Conservation (phyloP, 2,329 filamentous ascomycete species). For the Aspergillus neoniger region DNA sequence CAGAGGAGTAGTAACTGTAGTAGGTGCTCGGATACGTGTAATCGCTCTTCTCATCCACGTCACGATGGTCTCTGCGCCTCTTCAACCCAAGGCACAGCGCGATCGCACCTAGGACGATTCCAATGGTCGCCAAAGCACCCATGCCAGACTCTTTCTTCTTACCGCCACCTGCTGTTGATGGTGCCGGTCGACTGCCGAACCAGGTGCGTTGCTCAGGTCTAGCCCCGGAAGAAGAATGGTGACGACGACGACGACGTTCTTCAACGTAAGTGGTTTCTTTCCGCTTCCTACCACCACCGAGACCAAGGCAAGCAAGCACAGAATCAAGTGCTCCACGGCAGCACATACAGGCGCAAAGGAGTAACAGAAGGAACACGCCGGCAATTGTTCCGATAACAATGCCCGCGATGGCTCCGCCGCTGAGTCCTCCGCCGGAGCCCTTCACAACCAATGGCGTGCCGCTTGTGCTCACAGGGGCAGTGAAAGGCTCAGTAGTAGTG, state of each 20-base stretch:
- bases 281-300: constrained; percentile 35
- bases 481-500: constrained; percentile 49
- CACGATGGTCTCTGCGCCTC: constrained; percentile 37
- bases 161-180: constrained; percentile 25
- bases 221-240: constrained; percentile 27
- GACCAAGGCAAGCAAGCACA: constrained; percentile 46
- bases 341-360: constrained; percentile 49
- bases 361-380: constrained; percentile 47
- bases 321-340: constrained; percentile 44
- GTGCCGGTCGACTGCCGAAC: constrained; percentile 45
- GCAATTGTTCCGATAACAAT: constrained; percentile 53
- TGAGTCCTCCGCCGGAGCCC: constrained; percentile 42
- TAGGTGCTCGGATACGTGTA: constrained; percentile 44
- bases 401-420: constrained; percentile 53
- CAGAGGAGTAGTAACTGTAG: constrained; percentile 40
- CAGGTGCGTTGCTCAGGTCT: constrained; percentile 39
- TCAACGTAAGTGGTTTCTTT: constrained; percentile 44
- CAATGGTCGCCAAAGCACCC: constrained; percentile 44
- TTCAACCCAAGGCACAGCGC: constrained; percentile 50
- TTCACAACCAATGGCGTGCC: constrained; percentile 41
- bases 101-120: constrained; percentile 46
- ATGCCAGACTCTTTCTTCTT: constrained; percentile 41
- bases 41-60: constrained; percentile 42
- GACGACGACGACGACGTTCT: constrained; percentile 40
- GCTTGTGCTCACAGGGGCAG: constrained; percentile 48